Base-by-base conservation (phyloP, 768 basidiomycete species). In the Phanerodontia chrysosporium region DNA sequence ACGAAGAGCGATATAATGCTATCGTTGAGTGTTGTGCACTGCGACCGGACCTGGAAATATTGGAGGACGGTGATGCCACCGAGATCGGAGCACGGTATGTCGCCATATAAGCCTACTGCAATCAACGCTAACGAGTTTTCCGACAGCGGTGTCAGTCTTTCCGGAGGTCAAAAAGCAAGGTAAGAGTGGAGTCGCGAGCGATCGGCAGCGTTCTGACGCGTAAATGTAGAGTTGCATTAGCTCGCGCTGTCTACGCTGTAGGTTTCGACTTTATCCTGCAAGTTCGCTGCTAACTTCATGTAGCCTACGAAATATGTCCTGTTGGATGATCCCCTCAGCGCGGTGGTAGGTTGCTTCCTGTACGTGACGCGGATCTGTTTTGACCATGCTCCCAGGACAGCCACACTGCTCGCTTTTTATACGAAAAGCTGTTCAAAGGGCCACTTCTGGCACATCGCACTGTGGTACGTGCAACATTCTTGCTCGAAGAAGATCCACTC, bases 11-110 rank as follows among this genome's bases (percentile, higher is more conserved):
- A 51, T 95, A 95, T 63, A 73, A 86, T 10, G 77, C 75, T 0
- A 91, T 93, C 27, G 69, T 95, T n/a, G 86, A 92, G 53, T 88
- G 84, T 14, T 98, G 95, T 67, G 94, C 93, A 0, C 72, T 98
- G 54, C 74, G 69, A 28, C 84, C 89, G 0, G 96, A 98, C 75
- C 72, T 98, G 58, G 83, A 88, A 5, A 81, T 94, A 12, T 71
- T 98, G 1, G 91, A 95, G 58, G 87, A 95, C 65, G 96, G 96
- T 0, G 94, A 92, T 67, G 75, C 73, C 56, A 94, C 92, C 1
- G 89, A 92, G 72, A 90, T 95, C 63, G 92, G 92, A 14, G 86
- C 84, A 14, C 77, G 85, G 78, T 82, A 51, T 13, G 76, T 39
- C n/a, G 28, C 2, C 13, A 10, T 49, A 14, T 46, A 12, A 8